Evolutionary conservation across 1,284 basidiomycete species (phyloP), one percentile per base, ranked within the genome.

Genomic region (Gymnopus androsaceus): DNA sequence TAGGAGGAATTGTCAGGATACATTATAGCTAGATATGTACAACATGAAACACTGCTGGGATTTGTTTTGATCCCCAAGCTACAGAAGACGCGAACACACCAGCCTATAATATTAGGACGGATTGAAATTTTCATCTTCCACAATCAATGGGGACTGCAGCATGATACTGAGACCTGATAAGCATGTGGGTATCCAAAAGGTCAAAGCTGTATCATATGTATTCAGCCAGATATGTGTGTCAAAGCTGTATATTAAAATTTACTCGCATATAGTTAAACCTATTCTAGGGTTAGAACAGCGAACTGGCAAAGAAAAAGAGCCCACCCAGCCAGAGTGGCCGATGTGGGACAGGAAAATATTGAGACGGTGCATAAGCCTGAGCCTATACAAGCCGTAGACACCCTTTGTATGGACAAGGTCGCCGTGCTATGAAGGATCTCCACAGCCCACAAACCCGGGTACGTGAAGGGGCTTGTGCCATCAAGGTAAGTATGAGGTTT

Each of bases 321-420:
- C n/a, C n/a, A n/a, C n/a, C n/a, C n/a, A n/a, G n/a, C 54, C 54
- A 50, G 54, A 55, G 54, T 55, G 54, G 54, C 54, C 47, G n/a
- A 50, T 50, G 54, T 27, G 54, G 38, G 54, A 55, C 54, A 49
- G 54, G 54, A 42, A 55, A 55, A 55, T 55, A 55, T 55, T 54
- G 36, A 41, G 53, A 54, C 53, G 45, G 45, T 54, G 53, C 53
- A 54, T 54, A 31, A 54, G 53, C 53, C 42, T 47, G 37, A 54
- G 45, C 53, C 53, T 31, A 54, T 54, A 54, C 53, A 54, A 54
- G 46, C 53, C 45, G 53, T 45, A 54, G 53, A 54, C 36, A 54
- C 53, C 53, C 53, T 54, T 44, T 54, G 52, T 47, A 38, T 54
- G 52, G 41, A 42, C 41, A 42, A 42, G 41, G 41, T 42, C 53